A percentile compares a stretch with the other conserved stretches of the same genome.
Evolutionary conservation across 169 alveolate species (phyloP).

Genomic region (Plasmodium falciparum): DNA sequence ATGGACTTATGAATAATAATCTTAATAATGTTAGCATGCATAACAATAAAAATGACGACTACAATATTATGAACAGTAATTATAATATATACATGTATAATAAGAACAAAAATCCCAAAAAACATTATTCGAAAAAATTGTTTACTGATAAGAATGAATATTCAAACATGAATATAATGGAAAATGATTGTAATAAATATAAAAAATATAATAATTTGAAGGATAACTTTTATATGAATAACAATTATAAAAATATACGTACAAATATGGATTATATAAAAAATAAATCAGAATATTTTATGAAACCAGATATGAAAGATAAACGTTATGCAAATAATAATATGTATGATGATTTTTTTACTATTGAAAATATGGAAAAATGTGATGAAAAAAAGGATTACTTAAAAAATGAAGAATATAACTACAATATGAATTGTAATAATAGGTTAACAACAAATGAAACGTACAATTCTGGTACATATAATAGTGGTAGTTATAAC

Average conservation of each 20-base stretch:
- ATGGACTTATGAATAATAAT: too few relatives aligned
- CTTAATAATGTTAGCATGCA: too few relatives aligned
- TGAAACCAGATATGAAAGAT: slow-evolving; percentile 32
- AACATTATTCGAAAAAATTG: slow-evolving; percentile 2
- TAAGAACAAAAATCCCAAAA: neutral
- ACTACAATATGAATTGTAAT: neutral
- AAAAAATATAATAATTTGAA: slow-evolving; percentile 70
- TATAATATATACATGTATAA: slow-evolving; percentile 25
- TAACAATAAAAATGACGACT: neutral
- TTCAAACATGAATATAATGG: slow-evolving; percentile 6
- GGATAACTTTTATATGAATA: slow-evolving; percentile 61
- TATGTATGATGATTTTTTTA: slow-evolving; percentile 76
- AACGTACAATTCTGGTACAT: neutral
- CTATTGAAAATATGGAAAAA: slow-evolving; percentile 69
- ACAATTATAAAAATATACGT: slow-evolving; percentile 22
- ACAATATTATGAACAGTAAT: neutral
- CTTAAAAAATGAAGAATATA: slow-evolving; percentile 39
- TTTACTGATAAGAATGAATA: slow-evolving; percentile 12
- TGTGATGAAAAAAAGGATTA: slow-evolving; percentile 60
- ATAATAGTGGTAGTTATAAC: neutral
- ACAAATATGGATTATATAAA: slow-evolving; percentile 25
- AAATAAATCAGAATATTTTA: slow-evolving; percentile 51
- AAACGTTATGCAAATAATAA: slow-evolving; percentile 50
- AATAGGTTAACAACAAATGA: neutral
- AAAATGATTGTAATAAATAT: slow-evolving; percentile 30